Evolutionary conservation across 352 stramenopile species (phyloP).

Genomic region (Globisporangium spinosum): DNA sequence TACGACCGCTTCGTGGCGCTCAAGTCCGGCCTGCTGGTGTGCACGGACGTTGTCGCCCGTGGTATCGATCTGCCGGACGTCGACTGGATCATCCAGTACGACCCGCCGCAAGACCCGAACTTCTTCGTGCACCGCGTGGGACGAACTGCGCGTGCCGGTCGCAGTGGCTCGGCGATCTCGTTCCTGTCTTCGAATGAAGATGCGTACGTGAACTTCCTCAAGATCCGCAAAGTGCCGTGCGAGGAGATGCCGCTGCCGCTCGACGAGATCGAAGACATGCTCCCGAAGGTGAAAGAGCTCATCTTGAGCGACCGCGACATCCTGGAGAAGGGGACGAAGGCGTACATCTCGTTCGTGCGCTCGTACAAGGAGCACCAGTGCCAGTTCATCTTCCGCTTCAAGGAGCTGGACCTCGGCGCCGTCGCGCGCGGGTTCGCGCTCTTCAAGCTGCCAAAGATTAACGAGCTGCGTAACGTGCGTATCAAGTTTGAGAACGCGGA

Average conservation of each 20-base stretch:
- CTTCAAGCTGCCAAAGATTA: slow-evolving; percentile 84
- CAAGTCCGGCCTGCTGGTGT: slow-evolving; percentile 89
- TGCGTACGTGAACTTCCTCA: slow-evolving; percentile 96
- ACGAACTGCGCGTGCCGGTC: slow-evolving; percentile 94
- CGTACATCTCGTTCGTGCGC: slow-evolving; percentile 98
- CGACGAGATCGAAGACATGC: slow-evolving; percentile 70
- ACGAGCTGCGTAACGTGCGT: slow-evolving; percentile 75
- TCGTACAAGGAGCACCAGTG: slow-evolving; percentile 99
- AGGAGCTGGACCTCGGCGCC: slow-evolving; percentile 93
- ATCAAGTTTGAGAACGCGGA: slow-evolving; percentile 84
- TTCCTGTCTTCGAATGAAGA: slow-evolving; percentile 97
- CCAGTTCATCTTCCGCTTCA: slow-evolving; percentile 98
- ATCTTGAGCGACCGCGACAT: slow-evolving; percentile 94
- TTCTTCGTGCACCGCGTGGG: slow-evolving; percentile 99
- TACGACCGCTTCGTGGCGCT: slow-evolving; percentile 70
- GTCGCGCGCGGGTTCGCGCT: slow-evolving; percentile 87
- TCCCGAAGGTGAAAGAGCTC: slow-evolving; percentile 87
- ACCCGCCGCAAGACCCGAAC: slow-evolving; percentile 96
- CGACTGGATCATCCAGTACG: slow-evolving; percentile 99
- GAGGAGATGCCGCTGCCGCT: slow-evolving; percentile 67
- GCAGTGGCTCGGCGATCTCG: slow-evolving; percentile 89
- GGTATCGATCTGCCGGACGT: slow-evolving; percentile 98
- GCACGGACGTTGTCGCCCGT: slow-evolving; percentile 98
- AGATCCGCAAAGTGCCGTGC: slow-evolving; percentile 92
- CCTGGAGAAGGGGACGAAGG: slow-evolving; percentile 97